These are phyloP conservation scores for Linnemannia hyalina DNA, from an alignment of 192 early-diverging fungal species.

Conservation along the genomic window DNA sequence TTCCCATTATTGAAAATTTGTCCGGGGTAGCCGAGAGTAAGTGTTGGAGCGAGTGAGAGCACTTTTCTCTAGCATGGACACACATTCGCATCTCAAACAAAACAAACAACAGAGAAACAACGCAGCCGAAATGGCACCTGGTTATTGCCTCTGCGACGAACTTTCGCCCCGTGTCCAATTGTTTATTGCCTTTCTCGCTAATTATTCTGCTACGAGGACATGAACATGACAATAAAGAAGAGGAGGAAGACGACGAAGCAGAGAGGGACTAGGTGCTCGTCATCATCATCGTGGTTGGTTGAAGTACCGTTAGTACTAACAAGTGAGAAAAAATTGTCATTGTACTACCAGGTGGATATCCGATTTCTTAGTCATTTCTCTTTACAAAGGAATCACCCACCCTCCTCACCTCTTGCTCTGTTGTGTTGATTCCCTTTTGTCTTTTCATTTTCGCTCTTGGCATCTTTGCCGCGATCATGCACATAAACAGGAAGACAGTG, in stretches of 20 bases:
- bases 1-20: background rate
- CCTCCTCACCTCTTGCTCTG: too few relatives aligned
- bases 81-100: background rate
- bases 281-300: too few relatives aligned
- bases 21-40: background rate
- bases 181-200: background rate
- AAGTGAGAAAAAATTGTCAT: background rate
- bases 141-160: background rate
- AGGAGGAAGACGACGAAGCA: background rate
- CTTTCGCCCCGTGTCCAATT: background rate
- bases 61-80: too few relatives aligned
- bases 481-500: background rate
- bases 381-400: constrained; percentile 15
- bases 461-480: background rate
- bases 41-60: background rate
- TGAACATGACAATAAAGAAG: background rate
- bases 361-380: constrained; percentile 10
- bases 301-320: too few relatives aligned
- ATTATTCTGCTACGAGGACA: background rate
- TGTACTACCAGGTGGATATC: background rate
- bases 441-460: background rate
- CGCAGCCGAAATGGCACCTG: background rate
- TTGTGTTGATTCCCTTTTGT: background rate
- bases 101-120: background rate
- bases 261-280: too few relatives aligned